Evolutionary conservation across 257 asterid genomes (phyloP), one percentile per base, ranked within the genome.

Genomic region (Salvia rosmarinus): DNA sequence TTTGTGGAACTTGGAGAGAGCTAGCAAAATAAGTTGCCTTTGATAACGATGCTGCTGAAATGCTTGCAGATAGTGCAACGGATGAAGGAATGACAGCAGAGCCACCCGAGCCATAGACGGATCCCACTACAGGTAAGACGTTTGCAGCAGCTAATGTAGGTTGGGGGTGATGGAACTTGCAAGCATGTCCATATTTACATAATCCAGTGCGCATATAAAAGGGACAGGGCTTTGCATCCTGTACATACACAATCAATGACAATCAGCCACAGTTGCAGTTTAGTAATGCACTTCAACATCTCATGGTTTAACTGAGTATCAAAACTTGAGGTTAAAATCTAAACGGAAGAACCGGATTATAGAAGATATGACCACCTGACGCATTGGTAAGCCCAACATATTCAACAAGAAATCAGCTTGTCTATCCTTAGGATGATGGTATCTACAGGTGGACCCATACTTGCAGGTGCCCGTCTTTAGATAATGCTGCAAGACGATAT

Each of bases 121-220:
- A 79, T 34, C 83, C 85, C 0, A 74, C 70, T 55, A 79, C 77
- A 61, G 90, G 86, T 57, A 83, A 74, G 56, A 64, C 72, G 68
- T 84, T 84, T 39, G 85, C 70, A 58, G 84, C 50, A 52, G 84
- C 50, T 60, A 90, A 59, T 10, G 77, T 35, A 17, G 90, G 87
- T 34, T 84, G 92, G 56, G 95, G 95, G 78, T 88, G 95, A 75
- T 88, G 81, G 68, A 86, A 88, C 79, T 85, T 86, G 90, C 95
- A 88, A 40, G 77, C 79, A 40, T 71, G 58, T 77, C 92, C 95
- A 78, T 81, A 88, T 79, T 83, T 86, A 72, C 95, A 88, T n/a
- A 34, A 54, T 64, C 95, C 92, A 42, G 83, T 88, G 16, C 81
- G 84, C 90, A 88, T 85, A 70, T 86, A 88, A 70, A 58, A 85